Evolutionary conservation across 257 asterid genomes (phyloP), one percentile per base, ranked within the genome.

Genomic region (Nicotiana benthamiana): DNA sequence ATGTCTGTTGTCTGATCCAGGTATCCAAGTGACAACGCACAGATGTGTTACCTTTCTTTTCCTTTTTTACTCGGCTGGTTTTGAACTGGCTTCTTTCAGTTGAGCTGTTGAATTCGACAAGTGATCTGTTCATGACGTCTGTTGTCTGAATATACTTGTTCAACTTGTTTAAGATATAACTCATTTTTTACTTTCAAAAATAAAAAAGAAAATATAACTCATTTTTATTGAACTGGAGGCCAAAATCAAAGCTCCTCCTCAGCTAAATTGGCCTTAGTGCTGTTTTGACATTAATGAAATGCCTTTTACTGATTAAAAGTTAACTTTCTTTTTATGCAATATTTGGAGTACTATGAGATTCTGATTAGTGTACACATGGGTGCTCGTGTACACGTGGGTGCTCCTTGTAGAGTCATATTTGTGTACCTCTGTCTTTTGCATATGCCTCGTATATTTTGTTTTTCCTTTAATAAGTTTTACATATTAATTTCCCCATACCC

Each of bases 1-100:
- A 70, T 3, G 57, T 53, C 77, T 43, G 27, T 34, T 40, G 56
- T 7, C 59, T 70, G 34, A 43, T 96, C 80, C 97, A 92, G 98
- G 99, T 96, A 86, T 53, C 63, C 20, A 57, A 75, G 68, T 51
- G 12, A 15, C 18, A 36, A 15, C 1, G 52, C 27, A 10, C 36
- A 65, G 32, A 46, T 24, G 61, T 27, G 16, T 13, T 66, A 46
- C 43, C 52, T 11, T 24, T 62, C 76, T 52, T 40, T 62, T 66
- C 11, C 30, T 28, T 17, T 79, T 79, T 36, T 57, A 46, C 15
- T 77, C 34, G 28, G 59, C 26, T 77, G 66, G 36, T 43, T 70
- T 72, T 46, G 43, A 72, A 72, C 40, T 22, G 16, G 51, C 61
- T 48, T 48, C 78, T 72, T 24, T 72, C 40, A 17, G 24, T 72